These are phyloP conservation scores for Trichocomaceae sp. DNA, from an alignment of 2,329 filamentous ascomycete genomes.

Conservation along the genomic window DNA sequence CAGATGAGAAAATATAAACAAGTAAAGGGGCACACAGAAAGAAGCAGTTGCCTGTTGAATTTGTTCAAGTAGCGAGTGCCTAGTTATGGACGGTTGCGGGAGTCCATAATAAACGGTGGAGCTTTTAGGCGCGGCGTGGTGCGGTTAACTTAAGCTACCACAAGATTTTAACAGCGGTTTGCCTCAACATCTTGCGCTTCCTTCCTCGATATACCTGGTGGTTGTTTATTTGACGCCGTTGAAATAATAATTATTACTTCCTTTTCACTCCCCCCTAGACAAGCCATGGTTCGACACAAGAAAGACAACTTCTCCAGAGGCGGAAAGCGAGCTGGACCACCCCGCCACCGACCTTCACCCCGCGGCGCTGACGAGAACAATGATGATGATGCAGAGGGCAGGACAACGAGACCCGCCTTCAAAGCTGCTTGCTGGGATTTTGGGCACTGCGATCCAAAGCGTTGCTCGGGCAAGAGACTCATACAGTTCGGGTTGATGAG, in stretches of 20 bases:
- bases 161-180: neutral
- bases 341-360: conserved; percentile 47
- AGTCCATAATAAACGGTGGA: conserved; percentile 5
- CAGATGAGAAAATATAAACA: conserved; percentile 13
- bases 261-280: neutral
- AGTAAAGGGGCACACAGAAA: conserved; percentile 2
- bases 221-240: neutral
- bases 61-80: neutral
- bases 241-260: neutral
- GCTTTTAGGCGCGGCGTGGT: conserved; percentile 1
- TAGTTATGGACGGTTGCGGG: neutral
- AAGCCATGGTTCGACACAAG: conserved; percentile 84
- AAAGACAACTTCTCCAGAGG: conserved; percentile 71
- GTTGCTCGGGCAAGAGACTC: conserved; percentile 90
- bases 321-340: conserved; percentile 64
- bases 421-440: conserved; percentile 98
- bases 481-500: conserved; percentile 92
- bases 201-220: neutral
- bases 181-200: neutral
- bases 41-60: neutral
- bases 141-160: neutral
- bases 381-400: conserved; percentile 22
- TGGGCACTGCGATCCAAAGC: conserved; percentile 93
- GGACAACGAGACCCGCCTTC: conserved; percentile 49
- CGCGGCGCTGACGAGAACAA: conserved; percentile 40